Percentiles rank a stretch among this genome's conserved stretches.
These are phyloP conservation scores for Ganoderma boninense DNA, from an alignment of 1,284 basidiomycete genomes.

Conservation along the genomic window DNA sequence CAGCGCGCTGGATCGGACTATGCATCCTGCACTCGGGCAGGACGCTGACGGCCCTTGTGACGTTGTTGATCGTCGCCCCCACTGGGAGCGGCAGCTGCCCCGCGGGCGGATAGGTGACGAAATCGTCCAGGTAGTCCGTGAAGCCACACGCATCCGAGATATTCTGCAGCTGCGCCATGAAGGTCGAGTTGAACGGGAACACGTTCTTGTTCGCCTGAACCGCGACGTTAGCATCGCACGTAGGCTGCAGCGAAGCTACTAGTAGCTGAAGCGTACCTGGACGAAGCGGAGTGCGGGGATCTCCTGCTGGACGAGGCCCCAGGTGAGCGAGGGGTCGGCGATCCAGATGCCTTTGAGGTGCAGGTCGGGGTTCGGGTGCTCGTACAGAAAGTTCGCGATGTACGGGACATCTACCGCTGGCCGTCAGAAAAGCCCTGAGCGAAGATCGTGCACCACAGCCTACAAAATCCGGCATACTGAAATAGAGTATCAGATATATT, in stretches of 20 bases:
- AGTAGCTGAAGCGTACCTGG: slow-evolving; percentile 33
- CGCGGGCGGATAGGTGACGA: slow-evolving; percentile 49
- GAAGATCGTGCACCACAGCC: slow-evolving; percentile 18
- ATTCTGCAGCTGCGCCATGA: slow-evolving; percentile 44
- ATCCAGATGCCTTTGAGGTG: slow-evolving; percentile 50
- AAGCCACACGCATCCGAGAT: slow-evolving; percentile 50
- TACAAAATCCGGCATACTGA: slow-evolving; percentile 50
- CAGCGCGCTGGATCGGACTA: slow-evolving; percentile 43
- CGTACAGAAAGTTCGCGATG: slow-evolving; percentile 51
- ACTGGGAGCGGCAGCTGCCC: slow-evolving; percentile 59
- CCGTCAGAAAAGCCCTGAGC: background rate
- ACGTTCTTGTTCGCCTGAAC: slow-evolving; percentile 58
- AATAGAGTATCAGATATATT: background rate
- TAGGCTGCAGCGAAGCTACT: background rate
- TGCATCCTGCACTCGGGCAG: slow-evolving; percentile 53
- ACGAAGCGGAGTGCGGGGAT: slow-evolving; percentile 49
- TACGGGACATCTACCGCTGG: slow-evolving; percentile 45
- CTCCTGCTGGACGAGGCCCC: slow-evolving; percentile 47
- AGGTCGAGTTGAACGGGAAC: slow-evolving; percentile 52
- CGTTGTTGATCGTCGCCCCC: slow-evolving; percentile 43
- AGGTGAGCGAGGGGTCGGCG: slow-evolving; percentile 48
- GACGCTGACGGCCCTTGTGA: slow-evolving; percentile 35
- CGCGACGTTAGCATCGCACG: background rate
- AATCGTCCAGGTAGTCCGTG: slow-evolving; percentile 47
- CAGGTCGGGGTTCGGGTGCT: slow-evolving; percentile 46